Base-by-base conservation (phyloP, 345 rosid genomes). In the Tarenaya hassleriana region DNA sequence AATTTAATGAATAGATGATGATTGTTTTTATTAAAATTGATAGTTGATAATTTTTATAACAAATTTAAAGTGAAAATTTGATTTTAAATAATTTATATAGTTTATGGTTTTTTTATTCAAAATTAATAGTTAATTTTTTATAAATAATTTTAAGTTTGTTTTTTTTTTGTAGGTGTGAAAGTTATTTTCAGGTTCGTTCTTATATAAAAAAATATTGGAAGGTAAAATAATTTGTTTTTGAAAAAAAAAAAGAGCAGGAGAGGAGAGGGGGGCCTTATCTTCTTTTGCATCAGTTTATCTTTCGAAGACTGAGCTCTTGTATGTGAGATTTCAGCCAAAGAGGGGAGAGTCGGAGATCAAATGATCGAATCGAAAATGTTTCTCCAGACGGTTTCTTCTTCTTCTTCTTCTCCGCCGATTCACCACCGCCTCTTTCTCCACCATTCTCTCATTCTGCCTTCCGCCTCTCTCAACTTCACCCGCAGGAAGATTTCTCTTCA, bases 341-440 rank as follows among this genome's bases (percentile, higher is more conserved):
- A n/a, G n/a, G 11, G 10, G 21, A 32, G 1, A 7, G 31, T 8
- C 27, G 9, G 41, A 44, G 10, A 11, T 4, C 37, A 50, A 49
- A 50, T 68, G 72, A 38, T 40, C 44, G 45, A 55, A 45, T 60
- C 41, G 17, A 75, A 56, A 34, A 83, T 80, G 91, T 64, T 77
- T 56, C 74, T 75, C 9, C 91, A 80, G 11, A 74, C 80, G 16
- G n/a, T 69, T 45, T 66, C 43, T 50, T 53, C 69, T 19, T 39
- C 73, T 50, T 62, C 77, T 20, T 69, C 73, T 49, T 69, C 70
- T 13, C 45, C 64, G 45, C 70, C 70, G 19, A 64, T 60, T 15
- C 7, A 64, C 15, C 78, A 60, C 24, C 69, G 56, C 4, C 43
- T 20, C 32, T 41, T 24, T 48, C 61, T 58, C 57, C 75, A 49